A percentile compares a stretch with the other conserved stretches of the same genome.
Conservation (phyloP, 192 early-diverging fungal species). For the Backusella macrospora region DNA sequence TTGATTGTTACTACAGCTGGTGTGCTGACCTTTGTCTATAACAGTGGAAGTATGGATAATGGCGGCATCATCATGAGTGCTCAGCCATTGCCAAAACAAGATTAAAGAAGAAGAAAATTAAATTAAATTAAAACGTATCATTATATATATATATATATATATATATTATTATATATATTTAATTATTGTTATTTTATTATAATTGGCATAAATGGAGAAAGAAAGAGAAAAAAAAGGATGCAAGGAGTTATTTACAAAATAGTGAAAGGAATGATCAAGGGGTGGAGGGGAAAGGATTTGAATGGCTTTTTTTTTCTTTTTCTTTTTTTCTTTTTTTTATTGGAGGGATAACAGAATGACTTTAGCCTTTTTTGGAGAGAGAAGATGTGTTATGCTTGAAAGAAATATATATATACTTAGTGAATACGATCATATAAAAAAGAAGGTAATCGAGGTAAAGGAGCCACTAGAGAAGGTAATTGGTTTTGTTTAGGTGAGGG, state of each 20-base stretch:
- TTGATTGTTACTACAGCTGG: conserved; percentile 29
- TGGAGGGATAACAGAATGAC: neutral
- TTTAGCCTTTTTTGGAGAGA: conserved; percentile 6
- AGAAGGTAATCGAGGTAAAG: conserved; percentile 7
- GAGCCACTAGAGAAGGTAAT: neutral
- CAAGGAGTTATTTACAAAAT: conserved; percentile 17
- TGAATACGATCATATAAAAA: conserved; percentile 6
- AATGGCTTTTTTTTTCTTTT: no score
- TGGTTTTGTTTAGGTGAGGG: neutral
- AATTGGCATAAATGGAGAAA: conserved; percentile 16
- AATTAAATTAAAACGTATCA: conserved; percentile 8
- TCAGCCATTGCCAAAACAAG: conserved; percentile 34
- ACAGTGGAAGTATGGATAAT: conserved; percentile 17
- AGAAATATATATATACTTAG: conserved; percentile 1
- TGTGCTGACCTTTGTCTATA: conserved; percentile 32
- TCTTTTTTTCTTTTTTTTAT: no score
- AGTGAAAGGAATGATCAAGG: conserved; percentile 16
- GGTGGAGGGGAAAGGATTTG: neutral
- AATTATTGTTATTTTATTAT: neutral
- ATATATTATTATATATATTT: conserved; percentile 1
- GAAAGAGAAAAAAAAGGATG: neutral
- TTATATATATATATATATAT: neutral
- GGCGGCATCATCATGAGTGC: conserved; percentile 25
- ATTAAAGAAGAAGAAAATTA: conserved; percentile 21
- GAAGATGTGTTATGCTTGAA: neutral